Conservation (phyloP, 176 grass and related monocot species). For the bread wheat (Triticum aestivum) region IWGSC_CS_RefSeq_v2.1 NC_057806.1:20846489-20846988, state of each 20-base stretch:
- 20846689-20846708: conserved; percentile 76
- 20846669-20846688: conserved; percentile 69
- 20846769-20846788: conserved; percentile 76
- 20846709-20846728: conserved; percentile 56
- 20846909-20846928: conserved; percentile 79
- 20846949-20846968: conserved; percentile 32
- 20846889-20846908: conserved; percentile 51
- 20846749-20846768: conserved; percentile 60
- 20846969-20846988: conserved; percentile 31
- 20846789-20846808: conserved; percentile 79
- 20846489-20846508: conserved; percentile 20
- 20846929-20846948: conserved; percentile 36
- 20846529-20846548: conserved; percentile 15
- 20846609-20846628: conserved; percentile 83
- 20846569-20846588: background rate
- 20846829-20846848: conserved; percentile 32
- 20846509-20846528: background rate
- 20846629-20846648: conserved; percentile 59
- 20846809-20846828: conserved; percentile 78
- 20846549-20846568: background rate
- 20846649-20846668: conserved; percentile 28
- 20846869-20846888: conserved; percentile 70
- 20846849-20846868: conserved; percentile 68
- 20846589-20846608: conserved; percentile 31
- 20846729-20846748: conserved; percentile 48